A percentile compares a stretch with the other conserved stretches of the same genome.
Conservation (phyloP, 1,284 basidiomycete species). For the Trametes pubescens region DNA sequence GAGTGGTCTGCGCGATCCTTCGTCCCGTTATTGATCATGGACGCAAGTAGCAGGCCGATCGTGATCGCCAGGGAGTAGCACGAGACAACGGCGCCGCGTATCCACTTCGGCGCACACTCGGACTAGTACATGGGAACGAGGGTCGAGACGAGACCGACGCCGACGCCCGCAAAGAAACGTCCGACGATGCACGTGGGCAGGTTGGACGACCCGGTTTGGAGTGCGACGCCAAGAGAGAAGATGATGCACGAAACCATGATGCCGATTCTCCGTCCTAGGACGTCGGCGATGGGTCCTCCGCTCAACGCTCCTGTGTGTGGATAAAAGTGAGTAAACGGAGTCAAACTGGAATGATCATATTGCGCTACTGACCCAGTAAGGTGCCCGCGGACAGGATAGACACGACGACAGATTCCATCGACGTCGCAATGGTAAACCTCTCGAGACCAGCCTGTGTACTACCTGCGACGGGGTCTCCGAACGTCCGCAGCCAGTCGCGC, state of each 20-base stretch:
- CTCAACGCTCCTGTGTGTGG: constrained; percentile 40
- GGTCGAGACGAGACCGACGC: constrained; percentile 76
- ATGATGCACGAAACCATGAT: constrained; percentile 65
- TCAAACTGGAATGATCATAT: neutral
- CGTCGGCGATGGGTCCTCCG: constrained; percentile 47
- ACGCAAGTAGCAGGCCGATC: constrained; percentile 81
- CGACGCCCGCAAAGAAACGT: constrained; percentile 84
- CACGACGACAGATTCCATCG: constrained; percentile 45
- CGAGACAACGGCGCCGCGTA: constrained; percentile 81
- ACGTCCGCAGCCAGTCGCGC: constrained; percentile 56
- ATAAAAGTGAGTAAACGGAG: neutral
- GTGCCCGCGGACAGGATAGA: constrained; percentile 56
- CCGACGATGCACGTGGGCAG: constrained; percentile 72
- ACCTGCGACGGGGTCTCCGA: constrained; percentile 50
- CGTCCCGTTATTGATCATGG: constrained; percentile 80
- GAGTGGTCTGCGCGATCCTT: constrained; percentile 64
- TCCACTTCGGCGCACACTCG: constrained; percentile 52
- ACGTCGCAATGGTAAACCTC: neutral
- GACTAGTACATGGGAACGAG: constrained; percentile 84
- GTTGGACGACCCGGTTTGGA: constrained; percentile 66
- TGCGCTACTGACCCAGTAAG: constrained; percentile 50
- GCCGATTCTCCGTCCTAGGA: constrained; percentile 55
- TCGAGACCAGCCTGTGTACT: constrained; percentile 24
- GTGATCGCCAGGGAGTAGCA: constrained; percentile 86
- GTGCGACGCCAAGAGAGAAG: constrained; percentile 70